phyloP scores from a whole-genome alignment of 1,139 yeast genomes.

The Cylindricascospora bacillispora region DNA sequence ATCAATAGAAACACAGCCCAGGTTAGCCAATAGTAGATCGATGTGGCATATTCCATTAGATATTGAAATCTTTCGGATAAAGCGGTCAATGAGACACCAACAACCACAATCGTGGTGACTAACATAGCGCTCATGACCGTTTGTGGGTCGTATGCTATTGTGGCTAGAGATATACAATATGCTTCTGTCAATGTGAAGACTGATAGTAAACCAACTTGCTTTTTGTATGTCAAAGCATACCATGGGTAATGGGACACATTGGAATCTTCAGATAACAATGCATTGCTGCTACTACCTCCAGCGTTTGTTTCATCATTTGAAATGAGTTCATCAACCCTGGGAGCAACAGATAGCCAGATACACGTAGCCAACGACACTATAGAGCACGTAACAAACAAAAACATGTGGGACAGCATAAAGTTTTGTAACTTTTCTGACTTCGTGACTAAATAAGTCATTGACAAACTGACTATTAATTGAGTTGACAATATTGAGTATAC shows the following conservation, averaged over 20 bases:
- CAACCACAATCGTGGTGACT: conserved; percentile 55
- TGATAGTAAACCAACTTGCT: conserved; percentile 37
- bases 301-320: conserved; percentile 3
- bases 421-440: conserved; percentile 35
- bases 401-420: conserved; percentile 50
- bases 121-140: conserved; percentile 61
- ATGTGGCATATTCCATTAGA: conserved; percentile 55
- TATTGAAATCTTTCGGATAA: conserved; percentile 75
- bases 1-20: conserved; percentile 55
- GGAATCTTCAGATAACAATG: not conserved
- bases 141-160: conserved; percentile 51
- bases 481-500: conserved; percentile 61
- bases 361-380: conserved; percentile 42
- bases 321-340: conserved; percentile 53
- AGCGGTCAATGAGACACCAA: conserved; percentile 68
- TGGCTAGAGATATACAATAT: conserved; percentile 55
- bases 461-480: conserved; percentile 52
- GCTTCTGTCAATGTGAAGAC: conserved; percentile 68
- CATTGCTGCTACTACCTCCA: no score
- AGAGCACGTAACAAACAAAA: conserved; percentile 47
- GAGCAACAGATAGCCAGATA: conserved; percentile 46
- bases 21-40: conserved; percentile 32
- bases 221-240: conserved; percentile 25
- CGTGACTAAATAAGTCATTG: conserved; percentile 44
- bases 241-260: conserved; percentile 17